These are phyloP conservation scores for Vicia sativa DNA, from an alignment of 306 rosid species.

Conservation along the genomic window DNA sequence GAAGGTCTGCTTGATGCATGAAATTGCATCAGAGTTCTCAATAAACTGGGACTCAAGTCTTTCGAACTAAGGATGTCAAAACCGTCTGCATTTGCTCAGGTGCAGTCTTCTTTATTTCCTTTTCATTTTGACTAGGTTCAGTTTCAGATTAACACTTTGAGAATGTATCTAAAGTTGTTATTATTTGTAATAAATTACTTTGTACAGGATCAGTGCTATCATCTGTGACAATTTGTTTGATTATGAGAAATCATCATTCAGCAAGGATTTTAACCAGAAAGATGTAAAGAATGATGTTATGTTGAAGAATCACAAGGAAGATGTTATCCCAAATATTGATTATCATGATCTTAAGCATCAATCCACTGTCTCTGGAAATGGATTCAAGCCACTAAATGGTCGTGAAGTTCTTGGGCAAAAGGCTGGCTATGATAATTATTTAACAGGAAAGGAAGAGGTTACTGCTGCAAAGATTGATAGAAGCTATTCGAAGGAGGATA, in stretches of 20 bases:
- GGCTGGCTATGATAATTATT: slow-evolving; percentile 43
- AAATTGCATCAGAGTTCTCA: slow-evolving; percentile 73
- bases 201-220: slow-evolving; percentile 59
- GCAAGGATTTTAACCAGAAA: slow-evolving; percentile 46
- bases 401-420: slow-evolving; percentile 45
- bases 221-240: slow-evolving; percentile 44
- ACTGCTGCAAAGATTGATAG: slow-evolving; percentile 52
- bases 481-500: slow-evolving; percentile 43
- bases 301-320: slow-evolving; percentile 45
- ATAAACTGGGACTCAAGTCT: slow-evolving; percentile 78
- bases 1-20: slow-evolving; percentile 76
- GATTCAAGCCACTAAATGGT: slow-evolving; percentile 46
- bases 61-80: slow-evolving; percentile 76
- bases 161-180: slow-evolving; percentile 26
- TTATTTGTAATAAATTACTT: slow-evolving; percentile 35
- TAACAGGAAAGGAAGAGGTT: slow-evolving; percentile 45
- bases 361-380: slow-evolving; percentile 44
- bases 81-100: slow-evolving; percentile 61
- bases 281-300: slow-evolving; percentile 51
- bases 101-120: slow-evolving; percentile 38
- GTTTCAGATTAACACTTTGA: slow-evolving; percentile 11
- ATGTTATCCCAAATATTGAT: slow-evolving; percentile 48
- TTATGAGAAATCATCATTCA: slow-evolving; percentile 43
- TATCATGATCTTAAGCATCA: slow-evolving; percentile 47
- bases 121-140: slow-evolving; percentile 24